Evolutionary conservation across 495 filamentous ascomycete genomes (phyloP), one percentile per base, ranked within the genome.

Genomic region (Talaromyces trachyspermus): DNA sequence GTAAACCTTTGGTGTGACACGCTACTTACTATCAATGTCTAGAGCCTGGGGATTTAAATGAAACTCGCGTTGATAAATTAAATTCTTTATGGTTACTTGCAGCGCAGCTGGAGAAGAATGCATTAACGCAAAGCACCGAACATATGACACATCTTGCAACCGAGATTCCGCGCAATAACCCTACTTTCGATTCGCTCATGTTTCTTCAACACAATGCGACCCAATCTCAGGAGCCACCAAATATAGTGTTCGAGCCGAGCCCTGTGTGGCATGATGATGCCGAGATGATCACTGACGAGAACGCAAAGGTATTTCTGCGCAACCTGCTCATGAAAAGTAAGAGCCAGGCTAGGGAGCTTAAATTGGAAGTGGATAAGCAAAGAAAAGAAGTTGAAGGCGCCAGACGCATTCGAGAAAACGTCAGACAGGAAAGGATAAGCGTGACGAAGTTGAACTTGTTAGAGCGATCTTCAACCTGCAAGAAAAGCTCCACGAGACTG

Each of bases 201-300:
- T 99, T 94, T 65, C 79, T 90, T 29, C 81, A 84, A 46, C 92
- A 99, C 64, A 99, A 99, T 54, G 80, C 83, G 51, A 78, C 76
- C 30, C 68, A 75, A 49, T 89, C 83, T 66, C 80, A 86, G 51
- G 94, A 97, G 58, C 94, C 94, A 2, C 50, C 71, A 5, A 81
- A 94, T 65, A 79, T 95, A 58, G 70, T 65, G 11, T 99, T 99
- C 55, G 94, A 99, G 64, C 87, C 92, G 1, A 95, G 90, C 61
- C 89, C 90, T 5, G 83, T 99, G 41, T 99, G 94, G 94, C 87
- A 95, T 57, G 92, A 99, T 54, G 91, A 95, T 54, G 85, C 81
- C 42, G 61, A 74, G 12, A 89, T 99, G 72, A 71, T 86, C 4
- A 77, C 78, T 0, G 88, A 97, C 62, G 90, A 95, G 24, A 58